Evolutionary conservation across 139 green algal genomes (phyloP), one percentile per base, ranked within the genome.

Genomic region (Ettlia oleoabundans): DNA sequence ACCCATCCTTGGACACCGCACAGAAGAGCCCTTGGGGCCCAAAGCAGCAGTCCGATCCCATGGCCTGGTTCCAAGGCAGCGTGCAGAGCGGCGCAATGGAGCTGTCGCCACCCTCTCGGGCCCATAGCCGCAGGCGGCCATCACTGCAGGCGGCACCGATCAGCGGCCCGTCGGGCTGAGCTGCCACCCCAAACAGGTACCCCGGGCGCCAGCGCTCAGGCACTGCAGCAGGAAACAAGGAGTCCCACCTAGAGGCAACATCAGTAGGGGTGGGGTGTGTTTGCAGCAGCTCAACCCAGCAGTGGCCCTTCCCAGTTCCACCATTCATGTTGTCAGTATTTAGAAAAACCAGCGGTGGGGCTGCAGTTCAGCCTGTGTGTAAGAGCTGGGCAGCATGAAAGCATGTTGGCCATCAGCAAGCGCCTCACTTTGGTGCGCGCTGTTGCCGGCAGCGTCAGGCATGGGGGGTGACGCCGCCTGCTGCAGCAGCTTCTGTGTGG

Each of bases 1-100:
- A 53, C 9, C 73, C 73, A 10, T 80, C 73, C 28, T 80, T 80
- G 4, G 73, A 68, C 19, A 37, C 35, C 4, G 73, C 73, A 26
- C 73, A 80, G 53, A 80, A 80, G 30, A 80, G 53, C 21, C 73
- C 73, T 10, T 21, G 8, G 26, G 35, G 73, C 3, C 35, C 73
- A n/a, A 68, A 80, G 53, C 58, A 67, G 53, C 73, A 80, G 73
- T 80, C 73, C 3, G 73, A 37, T 0, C 73, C 73, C 73, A 80
- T 80, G 7, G 73, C 73, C 52, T 53, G 35, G 73, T 80, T 80
- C 73, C 73, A 80, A 3, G 73, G 73, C 53, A 80, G 73, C 73
- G 73, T 69, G 73, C 52, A 68, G 35, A 80, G 53, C 73, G 73
- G 73, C 73, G 28, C 1, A 0, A 80, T 33, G 33, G 33, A 22